These are phyloP conservation scores for Linderina pennispora DNA, from an alignment of 192 early-diverging fungal genomes.

Conservation along the genomic window DNA sequence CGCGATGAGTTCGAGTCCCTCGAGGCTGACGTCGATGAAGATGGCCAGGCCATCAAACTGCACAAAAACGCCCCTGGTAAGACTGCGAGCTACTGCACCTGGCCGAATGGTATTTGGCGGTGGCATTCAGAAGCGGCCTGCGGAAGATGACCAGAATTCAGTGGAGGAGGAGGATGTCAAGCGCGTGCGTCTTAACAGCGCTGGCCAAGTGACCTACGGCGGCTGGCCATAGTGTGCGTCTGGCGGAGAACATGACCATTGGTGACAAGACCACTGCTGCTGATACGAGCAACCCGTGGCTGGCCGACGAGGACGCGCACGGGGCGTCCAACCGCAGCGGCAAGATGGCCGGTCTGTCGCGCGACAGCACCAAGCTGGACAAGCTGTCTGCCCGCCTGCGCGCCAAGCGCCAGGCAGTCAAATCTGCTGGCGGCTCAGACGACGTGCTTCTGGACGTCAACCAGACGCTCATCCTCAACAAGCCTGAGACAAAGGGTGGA, in stretches of 20 bases:
- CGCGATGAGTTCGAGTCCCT: conserved; percentile 33
- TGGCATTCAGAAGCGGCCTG: conserved; percentile 8
- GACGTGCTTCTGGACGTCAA: conserved; percentile 67
- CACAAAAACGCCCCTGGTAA: conserved; percentile 3
- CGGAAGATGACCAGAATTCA: conserved; percentile 1
- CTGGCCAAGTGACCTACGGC: conserved; percentile 38
- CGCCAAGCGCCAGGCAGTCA: conserved; percentile 47
- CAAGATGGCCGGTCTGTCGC: conserved; percentile 44
- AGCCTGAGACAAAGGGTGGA: conserved; percentile 1
- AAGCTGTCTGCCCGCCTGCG: conserved; percentile 61
- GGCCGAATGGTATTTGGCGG: conserved; percentile 44
- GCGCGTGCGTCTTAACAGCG: conserved; percentile 51
- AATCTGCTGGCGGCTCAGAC: conserved; percentile 29
- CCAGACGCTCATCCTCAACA: conserved; percentile 45
- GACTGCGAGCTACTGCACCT: conserved; percentile 5
- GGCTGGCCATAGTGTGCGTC: conserved; percentile 50
- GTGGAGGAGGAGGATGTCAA: conserved; percentile 30
- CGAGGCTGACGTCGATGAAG: conserved; percentile 27
- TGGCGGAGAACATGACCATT: conserved; percentile 52
- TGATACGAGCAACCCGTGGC: conserved; percentile 71
- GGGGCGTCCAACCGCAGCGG: conserved; percentile 16
- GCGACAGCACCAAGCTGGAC: conserved; percentile 55
- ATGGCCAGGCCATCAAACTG: conserved; percentile 10
- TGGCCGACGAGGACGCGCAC: conserved; percentile 48
- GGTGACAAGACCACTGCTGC: conserved; percentile 18